These are phyloP conservation scores for Diaporthe vexans DNA, from an alignment of 2,329 filamentous ascomycete species.

Conservation along the genomic window DNA sequence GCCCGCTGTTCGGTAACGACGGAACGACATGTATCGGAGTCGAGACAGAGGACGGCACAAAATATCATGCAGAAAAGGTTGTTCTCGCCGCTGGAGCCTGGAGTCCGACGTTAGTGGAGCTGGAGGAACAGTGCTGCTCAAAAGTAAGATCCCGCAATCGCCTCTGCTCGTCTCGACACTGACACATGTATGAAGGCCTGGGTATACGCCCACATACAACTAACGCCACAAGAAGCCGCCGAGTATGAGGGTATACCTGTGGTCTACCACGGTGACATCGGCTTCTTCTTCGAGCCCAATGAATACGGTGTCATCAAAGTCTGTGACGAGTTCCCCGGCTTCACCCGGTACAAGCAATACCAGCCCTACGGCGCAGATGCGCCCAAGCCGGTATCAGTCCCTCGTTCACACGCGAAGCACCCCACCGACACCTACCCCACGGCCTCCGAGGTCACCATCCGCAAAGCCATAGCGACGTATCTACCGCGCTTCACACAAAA, in stretches of 20 bases:
- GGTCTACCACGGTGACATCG: slow-evolving; percentile 61
- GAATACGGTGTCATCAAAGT: slow-evolving; percentile 56
- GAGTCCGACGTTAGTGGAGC: slow-evolving; percentile 53
- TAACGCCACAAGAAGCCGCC: slow-evolving; percentile 56
- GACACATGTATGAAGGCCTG: slow-evolving; percentile 52
- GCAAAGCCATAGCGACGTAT: slow-evolving; percentile 49
- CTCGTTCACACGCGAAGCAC: slow-evolving; percentile 54
- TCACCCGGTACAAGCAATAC: slow-evolving; percentile 52
- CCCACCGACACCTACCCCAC: slow-evolving; percentile 54
- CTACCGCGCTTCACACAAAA: slow-evolving; percentile 49
- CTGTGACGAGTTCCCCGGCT: slow-evolving; percentile 57
- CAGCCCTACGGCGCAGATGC: slow-evolving; percentile 51
- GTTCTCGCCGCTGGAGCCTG: slow-evolving; percentile 58
- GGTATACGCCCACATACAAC: slow-evolving; percentile 60
- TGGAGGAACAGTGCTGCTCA: slow-evolving; percentile 55
- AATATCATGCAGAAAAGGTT: slow-evolving; percentile 59
- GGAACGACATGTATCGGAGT: slow-evolving; percentile 55
- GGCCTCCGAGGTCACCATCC: slow-evolving; percentile 50
- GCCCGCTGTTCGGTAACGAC: slow-evolving; percentile 55
- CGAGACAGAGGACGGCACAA: slow-evolving; percentile 56
- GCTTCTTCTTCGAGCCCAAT: slow-evolving; percentile 64
- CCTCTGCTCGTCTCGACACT: slow-evolving; percentile 11
- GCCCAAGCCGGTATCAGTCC: slow-evolving; percentile 50
- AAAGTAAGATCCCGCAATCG: slow-evolving; percentile 45
- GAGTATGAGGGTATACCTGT: slow-evolving; percentile 59